Evolutionary conservation across 2,329 filamentous ascomycete genomes (phyloP), one percentile per base, ranked within the genome.

Genomic region (Penicillium sclerotigenum): DNA sequence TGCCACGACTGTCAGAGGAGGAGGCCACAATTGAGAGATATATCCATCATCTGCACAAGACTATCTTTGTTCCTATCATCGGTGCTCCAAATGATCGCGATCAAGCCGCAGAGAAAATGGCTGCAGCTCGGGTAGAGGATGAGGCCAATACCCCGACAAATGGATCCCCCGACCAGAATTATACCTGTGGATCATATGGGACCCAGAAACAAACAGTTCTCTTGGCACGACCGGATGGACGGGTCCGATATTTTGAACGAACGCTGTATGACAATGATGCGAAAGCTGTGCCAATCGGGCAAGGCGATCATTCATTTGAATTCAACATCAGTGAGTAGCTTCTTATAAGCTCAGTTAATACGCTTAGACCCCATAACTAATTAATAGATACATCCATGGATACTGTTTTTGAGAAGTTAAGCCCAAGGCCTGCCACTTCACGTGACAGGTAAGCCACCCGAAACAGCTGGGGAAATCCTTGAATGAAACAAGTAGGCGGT

Each of bases 191-290:
- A 0, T 71, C 80, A 8, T 88, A 88, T 66, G 85, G 85, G 0
- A 88, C 85, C 2, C 83, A 86, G 66, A 85, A 84, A 69, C 84
- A 87, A 67, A 85, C 82, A 1, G 73, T 87, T 8, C 74, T 87
- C 2, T 69, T 88, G 14, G 83, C 86, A 20, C 75, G 80, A 62
- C 71, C 73, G 29, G 65, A 79, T n/a, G 83, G 83, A 2, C 77
- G 78, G 51, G 78, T 85, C 34, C 81, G 78, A n/a, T 87, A 83
- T 63, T 76, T 86, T 33, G 85, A 88, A 69, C 75, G 84, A 54
- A 86, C 84, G 18, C 67, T 87, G 20, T 86, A 79, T 64, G 82
- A 85, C 63, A 71, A 77, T 13, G 68, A 81, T 43, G 82, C 79
- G 3, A 73, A 75, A 34, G 72, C 77, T 3, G 71, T 83, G 11